Evolutionary conservation across 495 filamentous ascomycete genomes (phyloP), one percentile per base, ranked within the genome.

Genomic region (Talaromyces adpressus): DNA sequence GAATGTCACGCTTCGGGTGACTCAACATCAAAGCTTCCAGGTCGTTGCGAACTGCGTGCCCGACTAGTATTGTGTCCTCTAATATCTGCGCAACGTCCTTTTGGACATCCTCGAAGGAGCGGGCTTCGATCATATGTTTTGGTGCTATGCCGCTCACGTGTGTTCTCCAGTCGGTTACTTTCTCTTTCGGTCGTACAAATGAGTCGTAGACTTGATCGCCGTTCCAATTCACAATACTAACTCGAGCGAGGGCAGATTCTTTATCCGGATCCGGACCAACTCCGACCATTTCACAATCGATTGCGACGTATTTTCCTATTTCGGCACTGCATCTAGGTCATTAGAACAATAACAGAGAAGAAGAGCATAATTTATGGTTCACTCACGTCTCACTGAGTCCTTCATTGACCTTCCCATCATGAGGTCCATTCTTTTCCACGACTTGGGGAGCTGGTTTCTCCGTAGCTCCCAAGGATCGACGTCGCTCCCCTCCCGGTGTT

Each of bases 211-310:
- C 71, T 67, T 95, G 89, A 45, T 88, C 82, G 23, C 91, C 91
- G 74, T 97, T 91, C 79, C 90, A 98, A 69, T 97, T 96, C 68
- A 96, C 92, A 23, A 95, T 79, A 69, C 89, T 92, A 61, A 92
- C 88, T 12, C 94, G 84, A 3, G 95, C 94, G 32, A 98, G 83
- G 3, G 84, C 84, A 11, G 87, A 88, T 69, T 90, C 84, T 53
- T 77, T 72, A 47, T 88, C 85, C 3, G 81, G 82, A 36, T 82
- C 80, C 1, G 88, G 85, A 2, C 91, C 91, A 11, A 92, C 85
- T 45, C 94, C 94, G 18, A 98, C 93, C 94, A 98, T 98, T 77
- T 98, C 94, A 75, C 94, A 98, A 78, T 98, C 95, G 52, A 98
- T 83, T 36, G 91, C 89, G 52, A 98, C 73, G 70, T 94, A 98